Conservation (phyloP, 495 filamentous ascomycete genomes). For the Antarctomyces pellizariae region DNA sequence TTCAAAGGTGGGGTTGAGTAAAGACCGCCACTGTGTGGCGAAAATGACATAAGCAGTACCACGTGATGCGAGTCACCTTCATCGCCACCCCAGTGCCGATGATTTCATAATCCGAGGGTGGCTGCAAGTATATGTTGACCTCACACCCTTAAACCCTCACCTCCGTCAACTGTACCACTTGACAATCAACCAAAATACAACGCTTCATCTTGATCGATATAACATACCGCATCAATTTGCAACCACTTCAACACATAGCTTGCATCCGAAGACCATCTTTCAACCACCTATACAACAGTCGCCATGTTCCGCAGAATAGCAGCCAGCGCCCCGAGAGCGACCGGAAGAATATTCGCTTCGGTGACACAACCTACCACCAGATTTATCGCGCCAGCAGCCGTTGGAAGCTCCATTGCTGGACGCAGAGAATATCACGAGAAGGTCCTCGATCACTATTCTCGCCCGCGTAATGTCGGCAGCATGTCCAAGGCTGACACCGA, state of each 20-base stretch:
- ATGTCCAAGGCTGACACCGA: constrained; percentile 66
- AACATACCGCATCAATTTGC: too few relatives aligned
- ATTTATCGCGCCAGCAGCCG: constrained; percentile 12
- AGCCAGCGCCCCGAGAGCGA: constrained; percentile 22
- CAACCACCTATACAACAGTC: constrained; percentile 1
- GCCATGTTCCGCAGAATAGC: constrained; percentile 31
- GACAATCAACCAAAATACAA: too few relatives aligned
- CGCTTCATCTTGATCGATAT: too few relatives aligned
- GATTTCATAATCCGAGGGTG: too few relatives aligned
- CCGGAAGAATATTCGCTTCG: constrained; percentile 21
- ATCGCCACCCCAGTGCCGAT: too few relatives aligned
- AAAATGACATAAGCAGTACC: too few relatives aligned
- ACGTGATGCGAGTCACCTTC: too few relatives aligned
- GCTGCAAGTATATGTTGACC: too few relatives aligned
- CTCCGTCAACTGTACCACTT: too few relatives aligned
- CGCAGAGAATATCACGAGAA: constrained; percentile 30
- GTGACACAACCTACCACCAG: constrained; percentile 21
- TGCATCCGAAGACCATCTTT: constrained; percentile 1
- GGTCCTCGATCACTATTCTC: constrained; percentile 83
- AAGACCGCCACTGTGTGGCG: too few relatives aligned
- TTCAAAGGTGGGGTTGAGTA: too few relatives aligned
- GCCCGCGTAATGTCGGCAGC: constrained; percentile 83
- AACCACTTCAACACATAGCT: constrained; percentile 1
- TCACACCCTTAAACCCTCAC: too few relatives aligned
- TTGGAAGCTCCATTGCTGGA: constrained; percentile 11